Percentiles rank a stretch among this genome's conserved stretches.
Evolutionary conservation across 2,329 filamentous ascomycete genomes (phyloP).

Genomic region (Zymoseptoria tritici): DNA sequence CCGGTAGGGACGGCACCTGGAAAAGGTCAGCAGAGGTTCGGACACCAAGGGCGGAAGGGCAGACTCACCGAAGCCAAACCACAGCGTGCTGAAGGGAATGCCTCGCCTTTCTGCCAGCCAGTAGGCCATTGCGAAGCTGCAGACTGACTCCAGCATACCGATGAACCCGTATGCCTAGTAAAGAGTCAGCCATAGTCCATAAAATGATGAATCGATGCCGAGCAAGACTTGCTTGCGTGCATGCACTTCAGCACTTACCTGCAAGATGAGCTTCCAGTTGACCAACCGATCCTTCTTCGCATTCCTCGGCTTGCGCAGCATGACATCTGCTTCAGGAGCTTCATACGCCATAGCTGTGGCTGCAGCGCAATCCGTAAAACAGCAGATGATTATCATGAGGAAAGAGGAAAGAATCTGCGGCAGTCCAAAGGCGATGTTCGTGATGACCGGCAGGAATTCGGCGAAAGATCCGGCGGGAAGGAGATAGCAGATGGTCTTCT

Average conservation of each 20-base stretch:
- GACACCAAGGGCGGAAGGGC: no score
- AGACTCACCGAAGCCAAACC: conserved; percentile 56
- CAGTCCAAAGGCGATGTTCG: conserved; percentile 63
- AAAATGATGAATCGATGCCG: background rate
- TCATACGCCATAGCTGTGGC: conserved; percentile 71
- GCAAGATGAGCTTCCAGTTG: conserved; percentile 63
- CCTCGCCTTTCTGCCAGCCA: conserved; percentile 44
- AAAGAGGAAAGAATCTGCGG: conserved; percentile 68
- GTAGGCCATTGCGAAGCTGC: conserved; percentile 40
- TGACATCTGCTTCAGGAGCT: conserved; percentile 66
- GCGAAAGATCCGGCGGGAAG: conserved; percentile 66
- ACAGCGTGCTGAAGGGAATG: conserved; percentile 58
- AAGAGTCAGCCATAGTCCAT: background rate
- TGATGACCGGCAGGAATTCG: conserved; percentile 52
- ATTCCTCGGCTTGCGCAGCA: conserved; percentile 60
- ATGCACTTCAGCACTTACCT: conserved; percentile 28
- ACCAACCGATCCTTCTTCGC: conserved; percentile 65
- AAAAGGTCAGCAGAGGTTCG: no score
- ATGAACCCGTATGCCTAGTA: no score
- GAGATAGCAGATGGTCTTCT: conserved; percentile 61
- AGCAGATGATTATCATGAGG: conserved; percentile 55
- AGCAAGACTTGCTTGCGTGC: background rate
- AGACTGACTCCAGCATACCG: conserved; percentile 29
- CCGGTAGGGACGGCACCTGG: no score
- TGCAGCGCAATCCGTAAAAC: conserved; percentile 69